Percentiles rank a stretch among this genome's conserved stretches.
phyloP scores from a whole-genome alignment of 768 basidiomycete species.

The Pulveroboletus sp. region DNA sequence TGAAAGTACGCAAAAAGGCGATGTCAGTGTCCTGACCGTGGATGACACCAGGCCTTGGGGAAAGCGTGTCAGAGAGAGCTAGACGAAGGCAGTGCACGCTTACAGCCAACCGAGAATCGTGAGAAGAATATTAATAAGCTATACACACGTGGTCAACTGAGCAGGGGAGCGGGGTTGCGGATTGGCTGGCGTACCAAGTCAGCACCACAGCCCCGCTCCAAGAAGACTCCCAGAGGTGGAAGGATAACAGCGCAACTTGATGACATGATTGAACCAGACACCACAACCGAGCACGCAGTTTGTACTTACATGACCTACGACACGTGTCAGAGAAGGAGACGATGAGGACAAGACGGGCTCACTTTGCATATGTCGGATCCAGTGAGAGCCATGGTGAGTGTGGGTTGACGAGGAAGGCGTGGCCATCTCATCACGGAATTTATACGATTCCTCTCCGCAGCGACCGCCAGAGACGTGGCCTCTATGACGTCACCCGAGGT shows the following conservation, averaged over 20 bases:
- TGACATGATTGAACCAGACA: constrained; percentile 11
- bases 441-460: constrained; percentile 7
- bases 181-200: constrained; percentile 54
- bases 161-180: neutral
- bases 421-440: neutral
- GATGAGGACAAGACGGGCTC: constrained; percentile 7
- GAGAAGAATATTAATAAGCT: constrained; percentile 71
- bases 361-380: constrained; percentile 77
- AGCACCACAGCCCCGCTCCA: constrained; percentile 78
- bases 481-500: constrained; percentile 21
- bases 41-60: constrained; percentile 66
- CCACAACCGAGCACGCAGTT: neutral
- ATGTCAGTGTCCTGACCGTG: constrained; percentile 41
- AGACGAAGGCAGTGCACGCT: constrained; percentile 23
- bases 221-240: constrained; percentile 83
- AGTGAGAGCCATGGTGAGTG: constrained; percentile 62
- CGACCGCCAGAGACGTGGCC: too few species aligned
- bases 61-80: constrained; percentile 8
- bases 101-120: constrained; percentile 79
- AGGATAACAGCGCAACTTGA: constrained; percentile 62
- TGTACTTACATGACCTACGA: constrained; percentile 42
- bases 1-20: neutral
- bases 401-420: constrained; percentile 1
- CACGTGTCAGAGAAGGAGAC: neutral
- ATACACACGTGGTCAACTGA: constrained; percentile 14